Conservation (phyloP, 73 alveolate species). For the Paramecium biaurelia region DNA sequence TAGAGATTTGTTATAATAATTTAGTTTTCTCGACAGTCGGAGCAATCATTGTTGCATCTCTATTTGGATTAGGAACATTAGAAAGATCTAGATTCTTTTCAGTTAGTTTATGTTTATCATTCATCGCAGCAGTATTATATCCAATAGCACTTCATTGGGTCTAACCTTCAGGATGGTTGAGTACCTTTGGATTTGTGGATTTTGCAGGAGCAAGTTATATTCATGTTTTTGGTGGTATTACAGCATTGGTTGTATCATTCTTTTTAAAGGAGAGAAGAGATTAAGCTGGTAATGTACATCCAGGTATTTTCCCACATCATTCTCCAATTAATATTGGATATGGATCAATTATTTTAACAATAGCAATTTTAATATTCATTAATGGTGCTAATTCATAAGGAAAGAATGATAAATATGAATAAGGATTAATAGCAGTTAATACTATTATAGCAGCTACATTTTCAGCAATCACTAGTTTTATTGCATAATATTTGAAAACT, state of each 20-base stretch:
- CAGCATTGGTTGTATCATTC: conserved; percentile 67
- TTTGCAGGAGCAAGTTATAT: conserved; percentile 72
- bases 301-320: conserved; percentile 43
- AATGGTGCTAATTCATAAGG: not conserved
- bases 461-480: not conserved
- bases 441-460: conserved; percentile 15
- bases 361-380: not conserved
- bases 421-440: not conserved
- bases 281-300: conserved; percentile 65
- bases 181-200: conserved; percentile 55
- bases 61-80: conserved; percentile 67
- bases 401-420: not conserved
- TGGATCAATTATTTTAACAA: not conserved
- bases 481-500: not conserved
- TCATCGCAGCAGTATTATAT: conserved; percentile 64
- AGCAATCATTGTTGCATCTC: conserved; percentile 60
- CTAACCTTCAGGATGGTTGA: conserved; percentile 71
- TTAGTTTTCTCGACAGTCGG: conserved; percentile 58
- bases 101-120: conserved; percentile 59
- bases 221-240: conserved; percentile 70
- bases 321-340: conserved; percentile 26
- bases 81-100: conserved; percentile 67
- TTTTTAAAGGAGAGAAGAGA: conserved; percentile 43
- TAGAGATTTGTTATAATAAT: not conserved
- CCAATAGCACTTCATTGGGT: conserved; percentile 67